These are phyloP conservation scores for Huntiella bhutanensis DNA, from an alignment of 2,329 filamentous ascomycete species.

Conservation along the genomic window DNA sequence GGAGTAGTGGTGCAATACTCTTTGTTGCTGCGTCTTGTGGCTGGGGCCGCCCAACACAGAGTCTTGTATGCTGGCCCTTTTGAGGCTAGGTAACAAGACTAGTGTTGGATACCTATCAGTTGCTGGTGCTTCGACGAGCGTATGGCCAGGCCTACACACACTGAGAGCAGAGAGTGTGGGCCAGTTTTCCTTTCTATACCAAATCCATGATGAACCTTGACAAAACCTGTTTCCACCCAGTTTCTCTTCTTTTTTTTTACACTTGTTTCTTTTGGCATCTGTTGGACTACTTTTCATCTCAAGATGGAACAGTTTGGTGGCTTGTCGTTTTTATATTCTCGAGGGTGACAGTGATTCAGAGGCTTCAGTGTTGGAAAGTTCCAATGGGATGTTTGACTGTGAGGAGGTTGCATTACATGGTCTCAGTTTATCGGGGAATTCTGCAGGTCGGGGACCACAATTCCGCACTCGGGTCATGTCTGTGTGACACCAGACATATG, in stretches of 20 bases:
- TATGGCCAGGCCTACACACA: neutral
- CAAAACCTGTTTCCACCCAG: neutral
- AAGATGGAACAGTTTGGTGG: neutral
- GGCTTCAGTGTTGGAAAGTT: too few relatives aligned
- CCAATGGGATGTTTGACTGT: too few relatives aligned
- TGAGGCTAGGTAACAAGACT: neutral
- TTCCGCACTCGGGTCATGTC: too few relatives aligned
- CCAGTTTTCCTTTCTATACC: constrained; percentile 10
- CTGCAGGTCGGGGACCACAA: too few relatives aligned
- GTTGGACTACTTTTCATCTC: neutral
- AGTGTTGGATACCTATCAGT: neutral
- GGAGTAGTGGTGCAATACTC: neutral
- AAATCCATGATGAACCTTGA: constrained; percentile 10
- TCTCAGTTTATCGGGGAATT: too few relatives aligned
- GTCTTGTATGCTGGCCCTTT: neutral
- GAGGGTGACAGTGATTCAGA: too few relatives aligned
- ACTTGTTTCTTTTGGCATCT: too few relatives aligned
- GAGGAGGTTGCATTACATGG: too few relatives aligned
- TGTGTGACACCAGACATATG: too few relatives aligned
- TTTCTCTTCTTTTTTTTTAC: neutral
- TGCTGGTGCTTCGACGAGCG: neutral
- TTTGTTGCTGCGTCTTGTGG: neutral
- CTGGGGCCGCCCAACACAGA: neutral
- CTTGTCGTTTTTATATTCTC: neutral
- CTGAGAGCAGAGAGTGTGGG: neutral